A percentile compares a stretch with the other conserved stretches of the same genome.
phyloP scores from a whole-genome alignment of 2,329 filamentous ascomycete genomes.

The Calonectria henricotiae region DNA sequence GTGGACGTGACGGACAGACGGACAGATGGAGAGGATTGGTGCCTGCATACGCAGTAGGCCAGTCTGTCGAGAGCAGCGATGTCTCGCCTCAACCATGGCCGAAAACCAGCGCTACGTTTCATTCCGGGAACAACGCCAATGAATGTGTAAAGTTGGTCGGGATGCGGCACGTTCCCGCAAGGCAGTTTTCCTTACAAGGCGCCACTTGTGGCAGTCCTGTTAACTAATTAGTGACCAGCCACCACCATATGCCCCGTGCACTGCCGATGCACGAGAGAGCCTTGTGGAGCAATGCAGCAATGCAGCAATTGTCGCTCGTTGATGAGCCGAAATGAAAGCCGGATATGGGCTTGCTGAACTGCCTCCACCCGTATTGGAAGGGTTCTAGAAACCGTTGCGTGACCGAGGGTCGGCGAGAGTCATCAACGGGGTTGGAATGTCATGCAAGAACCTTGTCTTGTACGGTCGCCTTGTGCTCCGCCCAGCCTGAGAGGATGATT shows the following conservation, averaged over 20 bases:
- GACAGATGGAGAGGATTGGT: slow-evolving; percentile 17
- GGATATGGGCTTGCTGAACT: not conserved
- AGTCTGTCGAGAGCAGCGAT: not conserved
- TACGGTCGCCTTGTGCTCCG: slow-evolving; percentile 41
- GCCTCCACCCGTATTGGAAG: slow-evolving; percentile 25
- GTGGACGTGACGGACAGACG: not conserved
- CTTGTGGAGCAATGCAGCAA: slow-evolving; percentile 18
- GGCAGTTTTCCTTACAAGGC: slow-evolving; percentile 36
- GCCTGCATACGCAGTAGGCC: slow-evolving; percentile 5
- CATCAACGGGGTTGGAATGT: slow-evolving; percentile 38
- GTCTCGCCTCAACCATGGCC: slow-evolving; percentile 30
- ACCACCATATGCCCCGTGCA: slow-evolving; percentile 31
- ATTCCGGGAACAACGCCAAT: not conserved
- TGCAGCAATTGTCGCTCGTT: slow-evolving; percentile 21
- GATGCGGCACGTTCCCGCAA: slow-evolving; percentile 37
- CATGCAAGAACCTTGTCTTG: slow-evolving; percentile 32
- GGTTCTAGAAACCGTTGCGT: slow-evolving; percentile 41
- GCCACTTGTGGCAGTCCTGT: slow-evolving; percentile 26
- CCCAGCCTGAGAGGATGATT: slow-evolving; percentile 33
- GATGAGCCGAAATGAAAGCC: slow-evolving; percentile 35
- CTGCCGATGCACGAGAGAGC: slow-evolving; percentile 12
- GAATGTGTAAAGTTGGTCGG: slow-evolving; percentile 15
- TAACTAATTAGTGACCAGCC: slow-evolving; percentile 16
- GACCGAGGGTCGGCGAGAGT: slow-evolving; percentile 24
- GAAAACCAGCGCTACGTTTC: slow-evolving; percentile 27